phyloP scores from a whole-genome alignment of 805 yeast genomes.

The Candida taoyuanica region DNA sequence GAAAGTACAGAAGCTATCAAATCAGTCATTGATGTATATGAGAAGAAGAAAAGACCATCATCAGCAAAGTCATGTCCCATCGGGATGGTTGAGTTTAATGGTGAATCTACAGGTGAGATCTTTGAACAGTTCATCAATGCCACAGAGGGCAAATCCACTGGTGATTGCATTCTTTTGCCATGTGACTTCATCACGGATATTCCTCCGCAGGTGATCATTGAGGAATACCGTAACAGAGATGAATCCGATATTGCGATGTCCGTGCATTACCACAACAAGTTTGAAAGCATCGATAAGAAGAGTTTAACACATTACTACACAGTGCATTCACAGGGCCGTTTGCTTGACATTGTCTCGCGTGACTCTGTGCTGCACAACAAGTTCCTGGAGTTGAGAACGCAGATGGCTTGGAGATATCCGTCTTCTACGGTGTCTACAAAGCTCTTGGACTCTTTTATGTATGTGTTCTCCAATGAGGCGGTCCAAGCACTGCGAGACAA shows the following conservation, averaged over 20 bases:
- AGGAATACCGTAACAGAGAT: constrained; percentile 71
- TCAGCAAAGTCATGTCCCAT: constrained; percentile 32
- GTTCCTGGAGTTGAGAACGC: constrained; percentile 72
- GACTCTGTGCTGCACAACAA: constrained; percentile 69
- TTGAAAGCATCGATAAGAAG: constrained; percentile 79
- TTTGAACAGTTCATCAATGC: constrained; percentile 44
- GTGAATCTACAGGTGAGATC: constrained; percentile 59
- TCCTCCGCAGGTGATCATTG: constrained; percentile 85
- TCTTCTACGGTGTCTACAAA: constrained; percentile 71
- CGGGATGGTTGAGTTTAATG: constrained; percentile 39
- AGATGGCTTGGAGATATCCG: constrained; percentile 87
- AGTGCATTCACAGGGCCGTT: constrained; percentile 51
- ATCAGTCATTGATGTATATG: constrained; percentile 44
- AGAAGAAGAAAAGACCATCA: constrained; percentile 34
- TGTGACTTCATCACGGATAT: constrained; percentile 92
- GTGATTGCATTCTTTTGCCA: constrained; percentile 77
- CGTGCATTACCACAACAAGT: constrained; percentile 67
- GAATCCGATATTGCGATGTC: constrained; percentile 68
- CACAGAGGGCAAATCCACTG: constrained; percentile 23
- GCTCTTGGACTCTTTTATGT: constrained; percentile 69
- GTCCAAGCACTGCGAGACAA: constrained; percentile 43
- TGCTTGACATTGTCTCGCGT: constrained; percentile 70
- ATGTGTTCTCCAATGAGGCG: constrained; percentile 53
- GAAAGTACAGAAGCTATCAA: constrained; percentile 44
- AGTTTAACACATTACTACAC: constrained; percentile 64